These are phyloP conservation scores for Lepraria neglecta DNA, from an alignment of 495 filamentous ascomycete species.

Conservation along the genomic window DNA sequence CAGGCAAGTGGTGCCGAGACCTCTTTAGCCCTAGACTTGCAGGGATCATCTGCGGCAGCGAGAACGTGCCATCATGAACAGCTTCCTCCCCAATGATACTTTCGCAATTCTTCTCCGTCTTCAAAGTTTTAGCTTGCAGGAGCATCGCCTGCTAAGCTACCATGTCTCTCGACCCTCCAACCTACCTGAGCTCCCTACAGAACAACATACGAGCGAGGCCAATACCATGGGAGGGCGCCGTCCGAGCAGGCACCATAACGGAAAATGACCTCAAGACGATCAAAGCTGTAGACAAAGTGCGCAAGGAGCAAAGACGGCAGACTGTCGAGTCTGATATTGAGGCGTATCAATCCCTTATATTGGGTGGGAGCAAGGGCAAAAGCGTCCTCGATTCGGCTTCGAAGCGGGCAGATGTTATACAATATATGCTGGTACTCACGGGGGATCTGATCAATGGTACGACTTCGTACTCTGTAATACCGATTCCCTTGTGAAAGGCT, in stretches of 20 bases:
- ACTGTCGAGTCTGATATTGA: constrained; percentile 71
- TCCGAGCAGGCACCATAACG: constrained; percentile 86
- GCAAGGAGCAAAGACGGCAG: constrained; percentile 76
- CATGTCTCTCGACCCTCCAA: constrained; percentile 86
- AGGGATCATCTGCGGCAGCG: neutral
- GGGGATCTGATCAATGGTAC: constrained; percentile 82
- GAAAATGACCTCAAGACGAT: constrained; percentile 94
- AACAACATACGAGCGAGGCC: constrained; percentile 90
- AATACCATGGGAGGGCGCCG: constrained; percentile 97
- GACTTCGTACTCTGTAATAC: neutral
- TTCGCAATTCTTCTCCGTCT: neutral
- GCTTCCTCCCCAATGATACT: neutral
- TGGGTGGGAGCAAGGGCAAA: constrained; percentile 61
- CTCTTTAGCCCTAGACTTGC: constrained; percentile 1
- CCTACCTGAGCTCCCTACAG: constrained; percentile 84
- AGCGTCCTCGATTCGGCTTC: constrained; percentile 77
- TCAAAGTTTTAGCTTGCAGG: neutral
- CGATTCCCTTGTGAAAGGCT: constrained; percentile 27
- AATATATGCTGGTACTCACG: constrained; percentile 87
- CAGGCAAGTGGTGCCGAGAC: constrained; percentile 11
- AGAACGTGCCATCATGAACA: neutral
- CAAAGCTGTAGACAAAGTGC: constrained; percentile 94
- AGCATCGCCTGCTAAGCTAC: constrained; percentile 23
- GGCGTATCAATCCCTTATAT: constrained; percentile 70
- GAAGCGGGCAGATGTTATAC: constrained; percentile 78